phyloP scores from a whole-genome alignment of 768 basidiomycete species.

The Pleurotus ostreatus region DNA sequence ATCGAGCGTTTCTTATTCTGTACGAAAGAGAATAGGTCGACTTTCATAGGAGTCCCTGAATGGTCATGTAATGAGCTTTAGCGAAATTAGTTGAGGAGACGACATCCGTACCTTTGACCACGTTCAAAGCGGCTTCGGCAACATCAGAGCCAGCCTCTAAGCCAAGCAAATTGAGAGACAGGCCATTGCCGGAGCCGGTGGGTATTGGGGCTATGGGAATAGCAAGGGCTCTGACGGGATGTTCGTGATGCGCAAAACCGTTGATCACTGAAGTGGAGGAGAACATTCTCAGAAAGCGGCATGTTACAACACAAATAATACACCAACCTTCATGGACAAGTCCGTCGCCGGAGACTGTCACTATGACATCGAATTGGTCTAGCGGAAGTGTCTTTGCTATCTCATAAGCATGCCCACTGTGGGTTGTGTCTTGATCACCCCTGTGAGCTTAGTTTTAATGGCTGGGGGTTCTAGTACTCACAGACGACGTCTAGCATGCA shows the following conservation, averaged over 20 bases:
- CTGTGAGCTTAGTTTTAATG: not conserved
- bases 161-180: conserved; percentile 74
- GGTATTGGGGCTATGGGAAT: conserved; percentile 78
- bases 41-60: conserved; percentile 65
- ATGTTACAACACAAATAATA: too few species aligned
- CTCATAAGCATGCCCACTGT: conserved; percentile 60
- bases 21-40: conserved; percentile 75
- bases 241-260: conserved; percentile 65
- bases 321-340: conserved; percentile 60
- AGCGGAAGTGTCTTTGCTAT: conserved; percentile 54
- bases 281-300: too few species aligned
- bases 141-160: conserved; percentile 65
- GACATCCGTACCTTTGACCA: conserved; percentile 63
- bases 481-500: conserved; percentile 61
- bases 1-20: conserved; percentile 60
- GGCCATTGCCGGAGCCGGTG: conserved; percentile 78
- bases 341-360: conserved; percentile 81
- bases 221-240: conserved; percentile 55
- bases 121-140: conserved; percentile 70
- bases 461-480: conserved; percentile 28
- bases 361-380: conserved; percentile 60
- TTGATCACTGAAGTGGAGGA: conserved; percentile 47
- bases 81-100: not conserved
- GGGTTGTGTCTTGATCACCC: conserved; percentile 53
- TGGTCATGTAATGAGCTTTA: too few species aligned